phyloP scores from a whole-genome alignment of 495 filamentous ascomycete species.

The Hypoxylon trugodes region DNA sequence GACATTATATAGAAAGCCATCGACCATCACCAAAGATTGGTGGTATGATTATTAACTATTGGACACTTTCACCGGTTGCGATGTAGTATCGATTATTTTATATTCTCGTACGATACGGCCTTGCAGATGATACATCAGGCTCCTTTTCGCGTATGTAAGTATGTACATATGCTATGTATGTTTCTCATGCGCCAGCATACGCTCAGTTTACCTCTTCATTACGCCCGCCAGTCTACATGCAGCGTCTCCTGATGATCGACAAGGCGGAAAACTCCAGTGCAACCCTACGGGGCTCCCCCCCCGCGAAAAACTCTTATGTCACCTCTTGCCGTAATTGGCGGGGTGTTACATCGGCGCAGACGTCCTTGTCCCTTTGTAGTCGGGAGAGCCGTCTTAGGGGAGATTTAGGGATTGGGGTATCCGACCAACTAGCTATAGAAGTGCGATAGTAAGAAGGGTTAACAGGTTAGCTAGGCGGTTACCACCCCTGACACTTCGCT shows the following conservation, averaged over 20 bases:
- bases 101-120: not conserved
- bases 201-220: not conserved
- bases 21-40: not conserved
- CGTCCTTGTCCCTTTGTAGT: slow-evolving; percentile 15
- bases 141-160: not conserved
- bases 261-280: slow-evolving; percentile 9
- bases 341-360: slow-evolving; percentile 36
- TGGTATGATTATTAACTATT: not conserved
- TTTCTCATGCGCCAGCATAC: slow-evolving; percentile 4
- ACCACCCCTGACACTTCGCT: slow-evolving; percentile 7
- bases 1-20: not conserved
- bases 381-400: not conserved
- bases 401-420: slow-evolving; percentile 6
- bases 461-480: not conserved
- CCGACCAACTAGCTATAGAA: not conserved
- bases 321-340: slow-evolving; percentile 27
- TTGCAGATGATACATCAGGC: not conserved
- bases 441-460: not conserved
- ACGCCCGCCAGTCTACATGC: slow-evolving; percentile 7
- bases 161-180: not conserved
- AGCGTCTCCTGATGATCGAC: slow-evolving; percentile 28
- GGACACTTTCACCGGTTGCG: not conserved
- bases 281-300: slow-evolving; percentile 1
- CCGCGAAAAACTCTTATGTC: slow-evolving; percentile 31
- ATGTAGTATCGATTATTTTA: not conserved